Evolutionary conservation across 2,329 filamentous ascomycete genomes (phyloP).

Genomic region (Fusarium caatingaense): DNA sequence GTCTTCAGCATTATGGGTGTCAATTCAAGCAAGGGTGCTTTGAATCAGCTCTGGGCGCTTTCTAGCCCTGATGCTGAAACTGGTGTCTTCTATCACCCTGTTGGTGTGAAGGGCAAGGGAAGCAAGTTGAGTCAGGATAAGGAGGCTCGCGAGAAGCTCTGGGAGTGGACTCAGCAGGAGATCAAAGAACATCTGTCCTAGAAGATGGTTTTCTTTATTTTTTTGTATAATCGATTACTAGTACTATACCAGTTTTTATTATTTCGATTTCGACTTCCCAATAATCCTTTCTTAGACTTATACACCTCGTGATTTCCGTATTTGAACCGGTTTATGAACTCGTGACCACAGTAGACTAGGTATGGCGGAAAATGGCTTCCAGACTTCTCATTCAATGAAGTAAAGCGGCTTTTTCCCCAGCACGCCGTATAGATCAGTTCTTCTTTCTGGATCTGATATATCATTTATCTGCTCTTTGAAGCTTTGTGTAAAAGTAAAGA

Average conservation of each 20-base stretch:
- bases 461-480: not conserved
- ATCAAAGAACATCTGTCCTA: not conserved
- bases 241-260: too few relatives aligned
- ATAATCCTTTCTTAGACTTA: too few relatives aligned
- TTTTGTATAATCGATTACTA: too few relatives aligned
- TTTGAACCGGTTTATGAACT: too few relatives aligned
- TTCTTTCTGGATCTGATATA: not conserved
- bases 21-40: not conserved
- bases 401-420: too few relatives aligned
- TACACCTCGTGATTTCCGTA: too few relatives aligned
- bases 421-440: too few relatives aligned
- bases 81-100: constrained; percentile 9
- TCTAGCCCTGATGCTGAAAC: constrained; percentile 1
- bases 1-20: not conserved
- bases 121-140: not conserved
- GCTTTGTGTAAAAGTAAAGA: not conserved
- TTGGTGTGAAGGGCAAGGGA: constrained; percentile 9
- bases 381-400: too few relatives aligned
- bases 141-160: not conserved
- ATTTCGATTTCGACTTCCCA: too few relatives aligned
- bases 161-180: constrained; percentile 14
- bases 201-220: accelerated
- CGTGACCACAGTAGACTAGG: too few relatives aligned
- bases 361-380: too few relatives aligned
- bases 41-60: constrained; percentile 6